These are phyloP conservation scores for Sisymbrium irio DNA, from an alignment of 345 rosid species.

Conservation along the genomic window DNA sequence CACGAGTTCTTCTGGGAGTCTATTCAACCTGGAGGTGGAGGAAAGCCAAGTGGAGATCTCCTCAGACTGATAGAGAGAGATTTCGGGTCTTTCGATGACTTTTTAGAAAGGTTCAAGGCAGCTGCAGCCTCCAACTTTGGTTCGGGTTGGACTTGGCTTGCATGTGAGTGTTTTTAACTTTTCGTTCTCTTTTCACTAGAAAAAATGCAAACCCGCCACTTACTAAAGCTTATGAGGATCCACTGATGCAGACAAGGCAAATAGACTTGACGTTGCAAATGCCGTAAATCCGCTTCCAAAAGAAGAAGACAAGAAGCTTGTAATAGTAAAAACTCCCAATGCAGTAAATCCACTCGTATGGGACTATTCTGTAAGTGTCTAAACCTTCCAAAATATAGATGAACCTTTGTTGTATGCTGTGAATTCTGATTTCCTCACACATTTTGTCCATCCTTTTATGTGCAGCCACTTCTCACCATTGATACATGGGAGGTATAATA, in stretches of 20 bases:
- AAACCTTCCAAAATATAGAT: not conserved
- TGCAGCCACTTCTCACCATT: constrained; percentile 90
- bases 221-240: not conserved
- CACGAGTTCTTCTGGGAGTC: constrained; percentile 96
- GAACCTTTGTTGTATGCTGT: not conserved
- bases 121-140: constrained; percentile 89
- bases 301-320: constrained; percentile 78
- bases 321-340: constrained; percentile 78
- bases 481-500: constrained; percentile 95
- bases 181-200: not conserved
- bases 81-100: constrained; percentile 71
- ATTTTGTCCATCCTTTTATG: constrained; percentile 24
- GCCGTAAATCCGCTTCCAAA: constrained; percentile 64
- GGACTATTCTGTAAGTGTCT: constrained; percentile 71
- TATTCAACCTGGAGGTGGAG: constrained; percentile 90
- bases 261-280: constrained; percentile 62
- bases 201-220: not conserved
- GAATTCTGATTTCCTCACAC: constrained; percentile 4
- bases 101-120: constrained; percentile 50
- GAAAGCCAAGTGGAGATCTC: constrained; percentile 82
- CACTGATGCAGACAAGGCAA: constrained; percentile 64
- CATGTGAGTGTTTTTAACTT: constrained; percentile 49
- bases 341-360: constrained; percentile 95
- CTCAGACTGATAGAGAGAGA: constrained; percentile 72
- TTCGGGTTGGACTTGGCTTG: constrained; percentile 98